Evolutionary conservation across 352 stramenopile genomes (phyloP).

Genomic region (Pythium graminicola): DNA sequence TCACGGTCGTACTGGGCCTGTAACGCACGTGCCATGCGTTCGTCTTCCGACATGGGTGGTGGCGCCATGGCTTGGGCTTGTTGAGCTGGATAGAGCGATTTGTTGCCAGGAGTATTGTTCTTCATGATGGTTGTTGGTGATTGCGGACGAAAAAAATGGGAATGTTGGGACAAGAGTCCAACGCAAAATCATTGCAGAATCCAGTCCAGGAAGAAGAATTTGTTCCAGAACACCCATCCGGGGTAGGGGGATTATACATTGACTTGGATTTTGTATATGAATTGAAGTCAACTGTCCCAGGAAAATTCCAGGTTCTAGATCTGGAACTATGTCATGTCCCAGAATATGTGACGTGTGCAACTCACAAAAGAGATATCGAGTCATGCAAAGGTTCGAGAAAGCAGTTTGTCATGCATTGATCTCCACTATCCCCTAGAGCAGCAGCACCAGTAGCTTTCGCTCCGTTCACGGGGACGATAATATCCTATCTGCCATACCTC

Average conservation of each 20-base stretch:
- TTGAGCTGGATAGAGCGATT: constrained; percentile 22
- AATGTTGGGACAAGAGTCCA: constrained; percentile 4
- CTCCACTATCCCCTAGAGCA: no score
- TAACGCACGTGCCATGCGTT: constrained; percentile 46
- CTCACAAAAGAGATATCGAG: constrained; percentile 11
- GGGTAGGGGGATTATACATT: not conserved
- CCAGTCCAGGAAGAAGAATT: constrained; percentile 1
- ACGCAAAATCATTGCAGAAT: constrained; percentile 11
- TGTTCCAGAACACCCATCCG: no score
- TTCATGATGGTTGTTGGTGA: constrained; percentile 10
- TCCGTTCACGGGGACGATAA: no score
- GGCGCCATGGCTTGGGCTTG: constrained; percentile 1
- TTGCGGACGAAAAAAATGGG: not conserved
- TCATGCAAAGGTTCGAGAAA: no score
- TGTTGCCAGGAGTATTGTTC: constrained; percentile 1
- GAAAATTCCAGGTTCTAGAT: constrained; percentile 1
- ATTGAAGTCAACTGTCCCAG: constrained; percentile 2
- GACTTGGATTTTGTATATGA: constrained; percentile 2
- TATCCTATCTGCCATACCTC: no score
- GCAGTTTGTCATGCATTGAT: not conserved
- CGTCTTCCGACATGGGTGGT: constrained; percentile 35
- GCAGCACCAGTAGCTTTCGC: no score
- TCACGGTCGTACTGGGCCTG: constrained; percentile 46
- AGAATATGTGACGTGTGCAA: constrained; percentile 11
- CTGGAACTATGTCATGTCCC: not conserved